Percentiles rank a stretch among this genome's conserved stretches.
Conservation (phyloP, 306 rosid genomes). For the Cucumis sativus region Cucumber_9930_V3 NC_026655.2:26598501-26599000, state of each 20-base stretch:
- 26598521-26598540: constrained; percentile 2
- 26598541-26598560: background rate
- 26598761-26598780: constrained; percentile 89
- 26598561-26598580: background rate
- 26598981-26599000: background rate
- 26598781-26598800: constrained; percentile 97
- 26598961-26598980: background rate
- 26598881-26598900: constrained; percentile 97
- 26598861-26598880: constrained; percentile 85
- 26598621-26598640: constrained; percentile 74
- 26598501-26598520: constrained; percentile 77
- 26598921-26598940: constrained; percentile 11
- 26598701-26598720: constrained; percentile 97
- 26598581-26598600: constrained; percentile 21
- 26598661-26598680: constrained; percentile 83
- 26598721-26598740: constrained; percentile 86
- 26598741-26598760: constrained; percentile 89
- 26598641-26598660: constrained; percentile 62
- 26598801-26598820: constrained; percentile 76
- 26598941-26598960: background rate
- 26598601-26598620: constrained; percentile 67
- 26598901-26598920: constrained; percentile 21
- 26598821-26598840: constrained; percentile 65
- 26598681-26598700: constrained; percentile 92
- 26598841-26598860: constrained; percentile 83